Base-by-base conservation (phyloP, 495 filamentous ascomycete genomes). In the Penicillium macrosclerotiorum region DNA sequence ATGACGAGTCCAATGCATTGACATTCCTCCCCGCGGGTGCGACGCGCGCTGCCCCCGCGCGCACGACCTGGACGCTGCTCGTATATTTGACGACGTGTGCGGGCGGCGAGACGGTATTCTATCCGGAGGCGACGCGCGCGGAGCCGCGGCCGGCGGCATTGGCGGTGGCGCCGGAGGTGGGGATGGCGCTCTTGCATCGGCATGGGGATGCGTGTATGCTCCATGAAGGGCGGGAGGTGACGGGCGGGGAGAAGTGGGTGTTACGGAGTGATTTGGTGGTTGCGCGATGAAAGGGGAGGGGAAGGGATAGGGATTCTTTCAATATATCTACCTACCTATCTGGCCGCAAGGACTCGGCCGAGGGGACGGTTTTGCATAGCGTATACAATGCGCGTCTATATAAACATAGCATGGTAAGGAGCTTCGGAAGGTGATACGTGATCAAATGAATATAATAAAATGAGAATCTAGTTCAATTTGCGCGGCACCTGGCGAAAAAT, bases 101-200 rank as follows among this genome's bases (percentile, higher is more conserved):
- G 8, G 92, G 92, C 18, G 92, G 91, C 30, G 89, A 96, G 57
- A 96, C 91, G 0, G 85, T 93, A 31, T 97, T 97, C 64, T 93
- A 95, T 58, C 89, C 89, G 1, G 78, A 88, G 39, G 73, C 76
- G 8, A 82, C 75, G 59, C 80, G 59, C 63, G 49, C 37, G 32
- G 65, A 68, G 27, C 62, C 68, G 7, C 72, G 76, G 13, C 81
- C 79, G 32, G 76, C 82, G 40, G 76, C 78, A 22, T 75, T 92
- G 37, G 73, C 81, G 8, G 78, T 94, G 13, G 78, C 74, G 2
- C 80, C 85, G 5, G 88, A 93, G 63, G 83, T 83, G 18, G 91
- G 92, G 7, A 84, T 93, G 78, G 78, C 88, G 32, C 67, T 96
- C 16, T 69, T 97, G 31, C 92, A 97, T 70, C 87, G 84, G 25